A percentile compares a stretch with the other conserved stretches of the same genome.
These are phyloP conservation scores for Cladosporium sp. DNA, from an alignment of 2,329 filamentous ascomycete genomes.

Conservation along the genomic window DNA sequence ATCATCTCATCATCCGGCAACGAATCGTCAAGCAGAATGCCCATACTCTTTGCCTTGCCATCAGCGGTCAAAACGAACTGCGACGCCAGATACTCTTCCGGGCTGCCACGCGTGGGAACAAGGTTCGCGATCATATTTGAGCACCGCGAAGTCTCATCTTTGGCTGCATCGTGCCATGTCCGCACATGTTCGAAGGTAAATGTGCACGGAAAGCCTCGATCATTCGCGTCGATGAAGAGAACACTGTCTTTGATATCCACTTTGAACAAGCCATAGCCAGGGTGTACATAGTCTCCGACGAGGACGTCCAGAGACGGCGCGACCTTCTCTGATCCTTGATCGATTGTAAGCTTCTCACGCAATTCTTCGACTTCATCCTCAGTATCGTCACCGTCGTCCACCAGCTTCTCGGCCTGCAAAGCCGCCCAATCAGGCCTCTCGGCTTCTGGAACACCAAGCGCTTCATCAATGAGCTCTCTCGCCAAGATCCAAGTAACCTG, in stretches of 20 bases:
- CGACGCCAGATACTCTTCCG: background rate
- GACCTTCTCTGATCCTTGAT: conserved; percentile 11
- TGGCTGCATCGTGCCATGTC: background rate
- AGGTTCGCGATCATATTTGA: background rate
- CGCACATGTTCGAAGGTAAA: conserved; percentile 27
- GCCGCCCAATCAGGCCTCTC: conserved; percentile 20
- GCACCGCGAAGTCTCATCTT: background rate
- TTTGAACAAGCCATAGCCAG: conserved; percentile 26
- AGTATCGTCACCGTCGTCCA: background rate
- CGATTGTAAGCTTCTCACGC: conserved; percentile 2
- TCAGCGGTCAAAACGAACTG: background rate
- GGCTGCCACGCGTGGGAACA: background rate
- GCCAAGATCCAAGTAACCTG: conserved; percentile 16
- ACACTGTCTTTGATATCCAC: conserved; percentile 24
- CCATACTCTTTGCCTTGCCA: background rate
- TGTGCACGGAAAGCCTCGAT: conserved; percentile 28
- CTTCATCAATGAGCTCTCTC: conserved; percentile 25
- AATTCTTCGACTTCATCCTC: conserved; percentile 14
- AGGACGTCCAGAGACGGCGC: conserved; percentile 21
- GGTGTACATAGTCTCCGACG: conserved; percentile 24
- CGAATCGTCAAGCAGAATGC: background rate
- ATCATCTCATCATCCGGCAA: background rate
- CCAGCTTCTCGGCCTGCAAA: background rate
- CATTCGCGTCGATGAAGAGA: conserved; percentile 32
- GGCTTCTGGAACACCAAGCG: conserved; percentile 18